Conservation (phyloP, 371 early-diverging fungal genomes). For the Blakeslea trispora region DNA sequence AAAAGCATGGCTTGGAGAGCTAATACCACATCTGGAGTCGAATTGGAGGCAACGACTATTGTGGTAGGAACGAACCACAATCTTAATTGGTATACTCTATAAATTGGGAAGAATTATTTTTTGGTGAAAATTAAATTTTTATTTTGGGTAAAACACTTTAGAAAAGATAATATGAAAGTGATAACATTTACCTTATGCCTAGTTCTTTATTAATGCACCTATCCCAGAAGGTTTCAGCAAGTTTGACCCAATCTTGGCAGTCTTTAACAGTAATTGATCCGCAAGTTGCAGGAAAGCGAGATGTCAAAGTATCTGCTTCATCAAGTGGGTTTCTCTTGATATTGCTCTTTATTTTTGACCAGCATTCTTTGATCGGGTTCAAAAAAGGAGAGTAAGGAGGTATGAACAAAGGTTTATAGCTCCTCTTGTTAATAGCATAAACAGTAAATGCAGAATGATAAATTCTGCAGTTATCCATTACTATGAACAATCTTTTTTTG, state of each 20-base stretch:
- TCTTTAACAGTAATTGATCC: slow-evolving; percentile 8
- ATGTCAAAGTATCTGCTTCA: slow-evolving; percentile 17
- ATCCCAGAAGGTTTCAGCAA: slow-evolving; percentile 15
- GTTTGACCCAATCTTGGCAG: slow-evolving; percentile 16
- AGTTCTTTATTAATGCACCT: slow-evolving; percentile 18
- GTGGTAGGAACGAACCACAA: too few species aligned
- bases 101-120: too few species aligned
- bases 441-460: slow-evolving; percentile 6
- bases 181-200: slow-evolving; percentile 9
- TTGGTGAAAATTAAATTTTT: too few species aligned
- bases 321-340: slow-evolving; percentile 13
- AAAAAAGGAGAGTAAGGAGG: slow-evolving; percentile 19
- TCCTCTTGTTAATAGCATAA: slow-evolving; percentile 9
- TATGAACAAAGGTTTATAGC: slow-evolving; percentile 12
- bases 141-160: too few species aligned
- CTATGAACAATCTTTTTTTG: slow-evolving; percentile 12
- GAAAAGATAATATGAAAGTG: background rate
- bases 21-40: too few species aligned
- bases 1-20: too few species aligned
- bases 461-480: slow-evolving; percentile 11
- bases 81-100: too few species aligned
- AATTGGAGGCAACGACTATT: too few species aligned
- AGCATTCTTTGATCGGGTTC: slow-evolving; percentile 24
- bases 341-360: slow-evolving; percentile 16
- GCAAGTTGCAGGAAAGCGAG: slow-evolving; percentile 17